A percentile compares a stretch with the other conserved stretches of the same genome.
Conservation (phyloP, 257 asterid genomes). For the Datura wrightii region DNA sequence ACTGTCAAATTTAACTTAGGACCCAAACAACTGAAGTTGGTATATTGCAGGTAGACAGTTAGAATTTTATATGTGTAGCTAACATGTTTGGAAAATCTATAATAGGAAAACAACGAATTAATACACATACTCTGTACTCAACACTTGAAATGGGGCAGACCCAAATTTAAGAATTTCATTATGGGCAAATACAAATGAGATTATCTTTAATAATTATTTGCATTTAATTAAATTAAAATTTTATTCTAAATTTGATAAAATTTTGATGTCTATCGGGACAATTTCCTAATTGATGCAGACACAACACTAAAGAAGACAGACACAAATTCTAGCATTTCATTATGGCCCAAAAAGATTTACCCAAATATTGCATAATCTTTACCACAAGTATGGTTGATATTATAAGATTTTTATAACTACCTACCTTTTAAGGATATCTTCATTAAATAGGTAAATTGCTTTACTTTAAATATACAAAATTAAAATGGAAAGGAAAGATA, state of each 20-base stretch:
- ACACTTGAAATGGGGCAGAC: background rate
- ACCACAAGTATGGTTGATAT: background rate
- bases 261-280: no score
- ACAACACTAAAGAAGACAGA: no score
- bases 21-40: background rate
- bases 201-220: no score
- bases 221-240: no score
- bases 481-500: no score
- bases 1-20: no score
- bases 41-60: background rate
- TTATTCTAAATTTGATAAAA: no score
- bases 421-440: background rate
- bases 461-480: background rate
- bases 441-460: background rate
- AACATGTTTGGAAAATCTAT: background rate
- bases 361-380: background rate
- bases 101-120: conserved; percentile 19
- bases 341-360: background rate
- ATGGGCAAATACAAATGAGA: background rate
- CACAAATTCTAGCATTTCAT: background rate
- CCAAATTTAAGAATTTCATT: background rate
- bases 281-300: no score
- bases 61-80: background rate
- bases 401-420: background rate
- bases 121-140: background rate